phyloP scores from a whole-genome alignment of 768 basidiomycete species.

The Chiua virens region DNA sequence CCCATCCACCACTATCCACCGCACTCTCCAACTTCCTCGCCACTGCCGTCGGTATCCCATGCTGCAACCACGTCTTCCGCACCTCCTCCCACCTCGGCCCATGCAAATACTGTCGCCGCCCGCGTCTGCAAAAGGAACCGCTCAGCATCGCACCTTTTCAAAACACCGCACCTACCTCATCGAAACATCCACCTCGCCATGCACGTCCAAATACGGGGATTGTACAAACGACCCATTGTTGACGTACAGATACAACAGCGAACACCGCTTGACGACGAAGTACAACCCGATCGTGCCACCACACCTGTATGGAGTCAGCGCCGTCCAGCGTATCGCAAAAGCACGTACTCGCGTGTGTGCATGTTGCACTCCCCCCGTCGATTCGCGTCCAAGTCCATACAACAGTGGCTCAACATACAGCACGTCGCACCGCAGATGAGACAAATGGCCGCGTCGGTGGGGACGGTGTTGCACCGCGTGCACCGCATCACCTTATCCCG shows the following conservation, averaged over 20 bases:
- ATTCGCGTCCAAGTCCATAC: conserved; percentile 58
- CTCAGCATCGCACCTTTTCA: too few species aligned
- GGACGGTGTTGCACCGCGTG: conserved; percentile 71
- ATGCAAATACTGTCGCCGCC: conserved; percentile 86
- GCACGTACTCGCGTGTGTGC: conserved; percentile 88
- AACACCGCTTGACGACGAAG: conserved; percentile 89
- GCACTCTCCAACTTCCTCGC: conserved; percentile 87
- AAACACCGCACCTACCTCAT: conserved; percentile 61
- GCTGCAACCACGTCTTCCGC: conserved; percentile 86
- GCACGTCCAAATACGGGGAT: conserved; percentile 90
- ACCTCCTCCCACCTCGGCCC: conserved; percentile 87
- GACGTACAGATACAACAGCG: conserved; percentile 85
- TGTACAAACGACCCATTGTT: conserved; percentile 85
- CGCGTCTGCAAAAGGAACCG: conserved; percentile 53
- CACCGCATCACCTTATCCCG: conserved; percentile 76
- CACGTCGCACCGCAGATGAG: conserved; percentile 84
- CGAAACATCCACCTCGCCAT: conserved; percentile 90
- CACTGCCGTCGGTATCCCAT: conserved; percentile 86
- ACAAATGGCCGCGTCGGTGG: conserved; percentile 87
- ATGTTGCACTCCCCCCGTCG: conserved; percentile 90
- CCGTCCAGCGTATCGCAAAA: too few species aligned
- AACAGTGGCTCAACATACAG: conserved; percentile 93
- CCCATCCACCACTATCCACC: conserved; percentile 93
- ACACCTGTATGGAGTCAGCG: conserved; percentile 54
- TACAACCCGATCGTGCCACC: conserved; percentile 87